Percentiles rank a stretch among this genome's conserved stretches.
Conservation (phyloP, 1,139 yeast genomes). For the Nadsonia commutata region DNA sequence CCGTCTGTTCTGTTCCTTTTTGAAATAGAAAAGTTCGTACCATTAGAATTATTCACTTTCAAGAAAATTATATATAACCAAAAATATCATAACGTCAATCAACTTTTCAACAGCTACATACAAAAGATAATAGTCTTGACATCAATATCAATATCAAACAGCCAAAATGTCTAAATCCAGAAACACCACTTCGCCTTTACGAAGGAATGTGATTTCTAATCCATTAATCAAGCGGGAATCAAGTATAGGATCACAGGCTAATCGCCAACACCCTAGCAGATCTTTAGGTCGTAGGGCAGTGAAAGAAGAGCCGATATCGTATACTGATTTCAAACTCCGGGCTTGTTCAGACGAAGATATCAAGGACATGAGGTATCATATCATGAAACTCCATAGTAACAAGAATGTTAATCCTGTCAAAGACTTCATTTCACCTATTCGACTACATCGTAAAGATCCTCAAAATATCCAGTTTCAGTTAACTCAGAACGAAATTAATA, state of each 20-base stretch:
- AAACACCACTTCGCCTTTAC: conserved; percentile 1
- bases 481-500: conserved; percentile 35
- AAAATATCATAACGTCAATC: no score
- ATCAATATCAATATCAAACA: neutral
- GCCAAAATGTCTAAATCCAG: neutral
- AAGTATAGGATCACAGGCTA: conserved; percentile 7
- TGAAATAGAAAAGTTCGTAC: no score
- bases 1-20: no score
- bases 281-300: conserved; percentile 3
- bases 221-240: conserved; percentile 5
- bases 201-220: conserved; percentile 2
- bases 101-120: no score
- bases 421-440: conserved; percentile 66
- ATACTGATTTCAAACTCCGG: conserved; percentile 52
- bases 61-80: no score
- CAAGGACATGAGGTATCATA: conserved; percentile 62
- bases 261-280: conserved; percentile 3
- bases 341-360: conserved; percentile 64
- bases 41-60: no score
- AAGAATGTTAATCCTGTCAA: conserved; percentile 54
- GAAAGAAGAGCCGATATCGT: conserved; percentile 13
- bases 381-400: conserved; percentile 66
- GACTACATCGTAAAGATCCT: conserved; percentile 87
- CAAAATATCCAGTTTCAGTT: conserved; percentile 75
- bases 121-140: no score